Conservation (phyloP, 1,284 basidiomycete species). For the Cystobasidium sp. region DNA sequence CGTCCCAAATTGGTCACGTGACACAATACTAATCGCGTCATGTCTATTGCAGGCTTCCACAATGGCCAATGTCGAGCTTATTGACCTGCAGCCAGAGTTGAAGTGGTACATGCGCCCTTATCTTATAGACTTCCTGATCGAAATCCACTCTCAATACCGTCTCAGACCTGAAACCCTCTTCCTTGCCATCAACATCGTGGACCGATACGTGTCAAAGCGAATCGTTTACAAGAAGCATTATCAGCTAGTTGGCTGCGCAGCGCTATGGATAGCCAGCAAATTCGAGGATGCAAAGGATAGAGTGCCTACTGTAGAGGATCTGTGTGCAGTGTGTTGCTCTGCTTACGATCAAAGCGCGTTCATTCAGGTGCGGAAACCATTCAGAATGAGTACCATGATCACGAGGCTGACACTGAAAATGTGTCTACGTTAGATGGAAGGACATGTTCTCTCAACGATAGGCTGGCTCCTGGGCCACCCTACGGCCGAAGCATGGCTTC, state of each 20-base stretch:
- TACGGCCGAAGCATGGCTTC: constrained; percentile 95
- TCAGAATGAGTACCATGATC: too few species aligned
- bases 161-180: constrained; percentile 97
- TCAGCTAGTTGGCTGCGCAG: constrained; percentile 95
- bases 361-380: constrained; percentile 44
- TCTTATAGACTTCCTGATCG: constrained; percentile 97
- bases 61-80: constrained; percentile 85
- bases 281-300: constrained; percentile 98
- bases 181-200: constrained; percentile 97
- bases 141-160: constrained; percentile 95
- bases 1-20: constrained; percentile 16
- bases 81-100: constrained; percentile 91
- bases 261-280: constrained; percentile 98
- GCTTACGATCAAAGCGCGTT: constrained; percentile 55
- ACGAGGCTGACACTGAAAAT: not conserved
- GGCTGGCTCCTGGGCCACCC: constrained; percentile 97
- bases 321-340: constrained; percentile 75
- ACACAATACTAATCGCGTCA: not conserved
- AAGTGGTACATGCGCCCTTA: constrained; percentile 86
- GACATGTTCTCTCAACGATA: constrained; percentile 93
- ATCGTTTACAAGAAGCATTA: constrained; percentile 99
- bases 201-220: constrained; percentile 97
- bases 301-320: constrained; percentile 90
- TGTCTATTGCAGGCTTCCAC: constrained; percentile 71
- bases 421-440: constrained; percentile 63